Conservation (phyloP, 2,329 filamentous ascomycete genomes). For the Exophiala calicioides region DNA sequence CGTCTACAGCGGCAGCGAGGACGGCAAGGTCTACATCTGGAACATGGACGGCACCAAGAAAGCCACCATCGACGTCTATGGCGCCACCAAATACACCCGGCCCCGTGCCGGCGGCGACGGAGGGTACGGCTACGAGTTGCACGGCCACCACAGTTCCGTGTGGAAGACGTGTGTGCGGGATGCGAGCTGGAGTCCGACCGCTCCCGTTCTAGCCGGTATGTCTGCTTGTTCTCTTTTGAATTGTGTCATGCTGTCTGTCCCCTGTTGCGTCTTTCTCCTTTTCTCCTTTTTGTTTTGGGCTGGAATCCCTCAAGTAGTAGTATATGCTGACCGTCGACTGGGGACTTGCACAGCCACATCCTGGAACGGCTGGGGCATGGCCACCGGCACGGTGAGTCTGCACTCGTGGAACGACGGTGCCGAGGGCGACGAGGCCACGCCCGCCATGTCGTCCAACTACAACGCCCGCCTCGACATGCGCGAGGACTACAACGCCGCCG, state of each 20-base stretch:
- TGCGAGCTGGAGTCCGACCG: slow-evolving; percentile 86
- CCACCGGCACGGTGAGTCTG: slow-evolving; percentile 72
- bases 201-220: slow-evolving; percentile 72
- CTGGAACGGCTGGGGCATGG: slow-evolving; percentile 76
- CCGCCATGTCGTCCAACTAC: slow-evolving; percentile 60
- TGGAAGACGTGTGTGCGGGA: slow-evolving; percentile 84
- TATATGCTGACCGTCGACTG: slow-evolving; percentile 21
- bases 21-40: slow-evolving; percentile 88
- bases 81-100: slow-evolving; percentile 65
- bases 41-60: slow-evolving; percentile 88
- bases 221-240: slow-evolving; percentile 20
- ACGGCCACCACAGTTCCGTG: slow-evolving; percentile 42
- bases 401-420: slow-evolving; percentile 74
- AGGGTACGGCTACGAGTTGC: slow-evolving; percentile 55
- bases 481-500: slow-evolving; percentile 44
- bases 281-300: no score
- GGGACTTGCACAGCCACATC: slow-evolving; percentile 74
- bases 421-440: slow-evolving; percentile 63
- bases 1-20: slow-evolving; percentile 87
- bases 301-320: no score
- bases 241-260: background rate
- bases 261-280: background rate
- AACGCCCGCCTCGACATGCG: slow-evolving; percentile 59
- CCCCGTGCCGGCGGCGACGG: slow-evolving; percentile 57
- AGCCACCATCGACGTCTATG: slow-evolving; percentile 72